Percentiles rank a stretch among this genome's conserved stretches.
phyloP scores from a whole-genome alignment of 805 yeast genomes.

The Wickerhamiella allomyrinae region DNA sequence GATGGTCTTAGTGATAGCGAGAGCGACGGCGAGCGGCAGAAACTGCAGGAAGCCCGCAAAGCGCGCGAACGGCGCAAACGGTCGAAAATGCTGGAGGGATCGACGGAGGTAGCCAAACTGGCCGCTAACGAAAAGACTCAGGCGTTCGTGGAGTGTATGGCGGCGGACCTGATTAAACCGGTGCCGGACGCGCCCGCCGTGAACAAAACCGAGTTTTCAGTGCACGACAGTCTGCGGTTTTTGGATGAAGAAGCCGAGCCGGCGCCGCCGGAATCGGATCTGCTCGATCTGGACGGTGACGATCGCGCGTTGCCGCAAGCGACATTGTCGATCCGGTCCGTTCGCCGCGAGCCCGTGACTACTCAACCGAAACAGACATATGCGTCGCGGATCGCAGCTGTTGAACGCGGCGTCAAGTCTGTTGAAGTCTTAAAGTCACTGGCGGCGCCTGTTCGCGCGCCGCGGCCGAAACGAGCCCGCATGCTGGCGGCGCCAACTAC shows the following conservation, averaged over 20 bases:
- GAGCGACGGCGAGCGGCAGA: constrained; percentile 4
- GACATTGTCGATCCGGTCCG: background rate
- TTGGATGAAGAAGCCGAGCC: constrained; percentile 6
- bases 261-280: background rate
- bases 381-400: constrained; percentile 11
- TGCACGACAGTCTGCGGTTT: constrained; percentile 14
- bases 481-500: background rate
- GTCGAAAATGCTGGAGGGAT: constrained; percentile 7
- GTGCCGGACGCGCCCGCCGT: background rate
- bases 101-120: constrained; percentile 10
- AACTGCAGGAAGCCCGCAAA: constrained; percentile 4
- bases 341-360: background rate
- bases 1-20: constrained; percentile 5
- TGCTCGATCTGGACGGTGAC: background rate
- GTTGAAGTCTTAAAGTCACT: constrained; percentile 10
- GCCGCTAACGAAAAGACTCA: constrained; percentile 9
- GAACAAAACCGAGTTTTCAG: background rate
- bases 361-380: constrained; percentile 4
- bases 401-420: constrained; percentile 5
- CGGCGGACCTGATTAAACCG: constrained; percentile 13
- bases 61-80: constrained; percentile 8
- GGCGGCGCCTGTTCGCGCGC: constrained; percentile 3
- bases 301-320: background rate
- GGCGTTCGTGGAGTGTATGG: constrained; percentile 15
- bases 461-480: background rate